Evolutionary conservation across 331 rosid species (phyloP).

Genomic region (Malus hybrid): DNA sequence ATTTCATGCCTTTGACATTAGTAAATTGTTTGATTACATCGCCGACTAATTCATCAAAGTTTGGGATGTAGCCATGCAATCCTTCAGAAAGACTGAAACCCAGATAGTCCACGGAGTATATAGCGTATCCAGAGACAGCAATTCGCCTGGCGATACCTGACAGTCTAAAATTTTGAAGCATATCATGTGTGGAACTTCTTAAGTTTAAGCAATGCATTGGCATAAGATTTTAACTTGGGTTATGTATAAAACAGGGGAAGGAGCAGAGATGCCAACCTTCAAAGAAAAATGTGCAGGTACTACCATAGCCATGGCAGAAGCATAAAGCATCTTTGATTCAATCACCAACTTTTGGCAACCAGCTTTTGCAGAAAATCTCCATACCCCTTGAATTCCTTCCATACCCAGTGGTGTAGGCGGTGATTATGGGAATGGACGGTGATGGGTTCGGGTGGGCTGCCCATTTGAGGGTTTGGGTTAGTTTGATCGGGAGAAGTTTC

Average conservation of each 20-base stretch:
- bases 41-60: constrained; percentile 48
- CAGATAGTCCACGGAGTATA: constrained; percentile 66
- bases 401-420: constrained; percentile 18
- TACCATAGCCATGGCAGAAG: constrained; percentile 80
- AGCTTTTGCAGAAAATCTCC: constrained; percentile 70
- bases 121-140: constrained; percentile 58
- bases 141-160: constrained; percentile 63
- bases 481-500: no score
- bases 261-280: constrained; percentile 38
- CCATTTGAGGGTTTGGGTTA: no score
- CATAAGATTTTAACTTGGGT: neutral
- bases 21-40: constrained; percentile 62
- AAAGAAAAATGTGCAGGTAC: constrained; percentile 70
- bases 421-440: no score
- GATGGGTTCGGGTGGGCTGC: no score
- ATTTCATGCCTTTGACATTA: constrained; percentile 41
- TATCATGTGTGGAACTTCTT: neutral
- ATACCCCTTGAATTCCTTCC: constrained; percentile 63
- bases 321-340: constrained; percentile 48
- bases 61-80: constrained; percentile 62
- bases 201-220: neutral
- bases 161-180: constrained; percentile 3
- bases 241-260: neutral
- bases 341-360: constrained; percentile 49
- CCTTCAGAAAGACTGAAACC: constrained; percentile 87